Conservation (phyloP, 371 early-diverging fungal genomes). For the Mortierella sp. region DNA sequence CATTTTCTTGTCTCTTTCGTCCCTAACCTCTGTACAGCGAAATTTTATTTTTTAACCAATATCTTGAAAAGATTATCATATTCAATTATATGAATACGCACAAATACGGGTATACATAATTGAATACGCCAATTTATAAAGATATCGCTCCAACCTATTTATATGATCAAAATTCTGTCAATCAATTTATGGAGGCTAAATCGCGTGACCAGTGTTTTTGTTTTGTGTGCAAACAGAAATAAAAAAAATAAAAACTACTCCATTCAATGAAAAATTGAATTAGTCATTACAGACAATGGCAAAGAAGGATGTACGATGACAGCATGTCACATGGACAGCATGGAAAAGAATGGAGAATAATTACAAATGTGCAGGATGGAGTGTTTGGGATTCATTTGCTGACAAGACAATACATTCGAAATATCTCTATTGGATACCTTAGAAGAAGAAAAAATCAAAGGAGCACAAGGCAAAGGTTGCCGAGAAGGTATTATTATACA, state of each 20-base stretch:
- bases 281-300: constrained; percentile 27
- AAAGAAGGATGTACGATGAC: constrained; percentile 49
- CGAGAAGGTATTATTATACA: constrained; percentile 33
- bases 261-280: not conserved
- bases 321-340: not conserved
- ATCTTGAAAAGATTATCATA: too few species aligned
- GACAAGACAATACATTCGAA: not conserved
- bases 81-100: too few species aligned
- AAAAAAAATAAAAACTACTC: not conserved
- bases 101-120: too few species aligned
- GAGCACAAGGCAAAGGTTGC: constrained; percentile 56
- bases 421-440: not conserved
- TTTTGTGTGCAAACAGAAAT: too few species aligned
- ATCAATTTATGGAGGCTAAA: not conserved
- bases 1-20: not conserved
- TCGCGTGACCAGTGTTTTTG: not conserved
- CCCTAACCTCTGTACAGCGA: too few species aligned
- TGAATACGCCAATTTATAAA: too few species aligned
- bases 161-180: not conserved
- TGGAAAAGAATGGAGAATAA: not conserved
- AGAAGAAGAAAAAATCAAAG: constrained; percentile 55
- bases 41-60: too few species aligned
- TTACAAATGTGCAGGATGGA: not conserved
- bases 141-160: not conserved
- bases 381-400: not conserved